phyloP scores from a whole-genome alignment of 176 grass and related monocot genomes.

The sorghum (Sorghum bicolor) region Sorghum_bicolor_NCBIv3 NC_012876.2:2836001-2836500 shows the following conservation, averaged over 20 bases:
- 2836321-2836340: slow-evolving; percentile 83
- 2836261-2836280: slow-evolving; percentile 96
- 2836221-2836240: slow-evolving; percentile 8
- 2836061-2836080: slow-evolving; percentile 89
- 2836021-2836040: slow-evolving; percentile 94
- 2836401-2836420: background rate
- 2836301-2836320: slow-evolving; percentile 95
- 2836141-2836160: slow-evolving; percentile 96
- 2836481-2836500: background rate
- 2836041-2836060: slow-evolving; percentile 79
- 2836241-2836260: slow-evolving; percentile 43
- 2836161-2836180: slow-evolving; percentile 96
- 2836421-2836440: background rate
- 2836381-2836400: background rate
- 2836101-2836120: slow-evolving; percentile 94
- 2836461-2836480: background rate
- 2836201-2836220: background rate
- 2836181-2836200: background rate
- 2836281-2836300: slow-evolving; percentile 94
- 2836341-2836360: slow-evolving; percentile 82
- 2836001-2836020: slow-evolving; percentile 81
- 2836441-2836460: background rate
- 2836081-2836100: slow-evolving; percentile 93
- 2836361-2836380: background rate
- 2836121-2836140: slow-evolving; percentile 93